phyloP scores from a whole-genome alignment of 2,329 filamentous ascomycete species.

The Arthrobotrys sphaeroides region DNA sequence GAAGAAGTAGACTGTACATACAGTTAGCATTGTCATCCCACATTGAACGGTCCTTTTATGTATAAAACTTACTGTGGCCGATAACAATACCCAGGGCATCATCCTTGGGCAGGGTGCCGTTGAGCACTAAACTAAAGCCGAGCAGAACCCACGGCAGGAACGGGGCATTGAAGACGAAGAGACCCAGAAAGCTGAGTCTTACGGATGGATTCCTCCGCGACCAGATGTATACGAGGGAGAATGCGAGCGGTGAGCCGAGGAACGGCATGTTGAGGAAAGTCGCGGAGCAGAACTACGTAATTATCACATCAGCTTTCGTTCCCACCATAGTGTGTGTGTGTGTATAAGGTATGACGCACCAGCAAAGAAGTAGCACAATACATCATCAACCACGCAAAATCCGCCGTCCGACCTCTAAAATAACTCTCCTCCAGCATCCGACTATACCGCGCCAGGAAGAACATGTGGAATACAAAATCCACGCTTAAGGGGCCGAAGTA shows the following conservation, averaged over 20 bases:
- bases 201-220: constrained; percentile 93
- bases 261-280: constrained; percentile 75
- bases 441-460: constrained; percentile 96
- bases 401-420: constrained; percentile 84
- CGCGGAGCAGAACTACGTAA: constrained; percentile 34
- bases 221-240: constrained; percentile 97
- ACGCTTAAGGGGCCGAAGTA: constrained; percentile 96
- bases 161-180: constrained; percentile 90
- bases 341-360: constrained; percentile 39
- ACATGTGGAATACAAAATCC: constrained; percentile 95
- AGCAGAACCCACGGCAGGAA: constrained; percentile 97
- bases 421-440: constrained; percentile 91
- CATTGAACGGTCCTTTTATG: neutral
- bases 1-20: constrained; percentile 82
- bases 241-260: constrained; percentile 90
- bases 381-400: constrained; percentile 92
- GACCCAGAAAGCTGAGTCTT: constrained; percentile 83
- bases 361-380: constrained; percentile 85
- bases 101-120: constrained; percentile 89
- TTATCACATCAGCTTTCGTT: neutral
- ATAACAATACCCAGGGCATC: constrained; percentile 95
- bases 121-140: constrained; percentile 88
- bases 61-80: constrained; percentile 72
- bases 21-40: neutral
- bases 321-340: neutral